Percentiles rank a stretch among this genome's conserved stretches.
phyloP scores from a whole-genome alignment of 108 stramenopile genomes.

The Pseudonitzschia multiseries region DNA sequence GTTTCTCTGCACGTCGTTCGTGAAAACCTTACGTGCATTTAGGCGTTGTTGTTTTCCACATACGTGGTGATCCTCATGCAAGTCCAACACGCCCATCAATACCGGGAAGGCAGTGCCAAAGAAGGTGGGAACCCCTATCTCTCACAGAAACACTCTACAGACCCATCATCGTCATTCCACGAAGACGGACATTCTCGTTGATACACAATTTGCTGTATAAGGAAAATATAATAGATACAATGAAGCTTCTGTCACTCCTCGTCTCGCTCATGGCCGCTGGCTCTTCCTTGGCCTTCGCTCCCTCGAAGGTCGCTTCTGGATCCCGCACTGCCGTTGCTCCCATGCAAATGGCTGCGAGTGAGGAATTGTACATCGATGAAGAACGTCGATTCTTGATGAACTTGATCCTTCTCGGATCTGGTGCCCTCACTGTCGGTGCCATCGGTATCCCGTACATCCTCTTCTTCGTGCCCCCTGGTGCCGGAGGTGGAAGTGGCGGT shows the following conservation, averaged over 20 bases:
- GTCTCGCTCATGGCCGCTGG: constrained; percentile 61
- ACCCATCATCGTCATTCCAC: not conserved
- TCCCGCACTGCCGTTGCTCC: constrained; percentile 46
- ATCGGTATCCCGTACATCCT: constrained; percentile 94
- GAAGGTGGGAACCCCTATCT: not conserved
- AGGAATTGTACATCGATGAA: constrained; percentile 93
- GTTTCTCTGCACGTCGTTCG: too few species aligned
- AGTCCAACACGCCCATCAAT: constrained; percentile 1
- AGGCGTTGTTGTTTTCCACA: not conserved
- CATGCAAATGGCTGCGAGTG: constrained; percentile 67
- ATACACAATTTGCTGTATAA: not conserved
- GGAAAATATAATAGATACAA: constrained; percentile 29
- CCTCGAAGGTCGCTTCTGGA: constrained; percentile 48
- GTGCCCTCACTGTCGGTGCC: constrained; percentile 87
- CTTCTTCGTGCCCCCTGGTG: constrained; percentile 93
- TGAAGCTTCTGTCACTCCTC: constrained; percentile 78
- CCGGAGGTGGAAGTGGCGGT: constrained; percentile 84
- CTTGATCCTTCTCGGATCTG: constrained; percentile 91
- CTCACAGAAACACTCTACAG: constrained; percentile 8
- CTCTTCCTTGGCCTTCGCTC: constrained; percentile 76
- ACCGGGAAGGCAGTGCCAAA: not conserved
- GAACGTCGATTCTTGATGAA: constrained; percentile 97
- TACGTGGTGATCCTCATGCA: not conserved
- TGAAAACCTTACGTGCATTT: too few species aligned
- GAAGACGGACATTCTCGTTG: not conserved